phyloP scores from a whole-genome alignment of 257 asterid genomes.

The Apocynum venetum region DNA sequence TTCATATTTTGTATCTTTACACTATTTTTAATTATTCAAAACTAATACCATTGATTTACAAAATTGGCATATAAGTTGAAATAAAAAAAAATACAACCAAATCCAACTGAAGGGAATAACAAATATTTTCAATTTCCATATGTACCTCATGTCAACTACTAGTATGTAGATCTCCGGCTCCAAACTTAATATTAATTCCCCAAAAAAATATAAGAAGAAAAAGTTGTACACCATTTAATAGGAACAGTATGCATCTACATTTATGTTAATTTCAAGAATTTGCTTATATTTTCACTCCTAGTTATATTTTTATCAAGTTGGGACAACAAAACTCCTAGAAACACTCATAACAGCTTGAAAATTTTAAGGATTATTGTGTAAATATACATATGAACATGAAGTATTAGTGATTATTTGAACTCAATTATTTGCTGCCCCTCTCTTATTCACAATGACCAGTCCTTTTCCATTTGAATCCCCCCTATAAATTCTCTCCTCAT shows the following conservation, averaged over 20 bases:
- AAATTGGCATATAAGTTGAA: no score
- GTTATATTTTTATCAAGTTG: no score
- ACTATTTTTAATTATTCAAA: no score
- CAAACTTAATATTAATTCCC: neutral
- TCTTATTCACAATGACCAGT: neutral
- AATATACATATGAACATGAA: neutral
- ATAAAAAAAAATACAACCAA: no score
- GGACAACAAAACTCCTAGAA: neutral
- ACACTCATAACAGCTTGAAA: neutral
- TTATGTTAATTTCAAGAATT: neutral
- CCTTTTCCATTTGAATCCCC: neutral
- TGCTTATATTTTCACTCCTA: no score
- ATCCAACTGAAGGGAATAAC: no score
- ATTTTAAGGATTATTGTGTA: neutral
- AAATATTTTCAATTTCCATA: neutral
- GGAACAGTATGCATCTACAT: neutral
- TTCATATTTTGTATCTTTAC: no score
- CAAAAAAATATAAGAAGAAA: neutral
- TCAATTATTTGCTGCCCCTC: neutral
- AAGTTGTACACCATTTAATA: neutral
- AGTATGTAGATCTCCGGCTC: neutral
- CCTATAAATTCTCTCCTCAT: neutral
- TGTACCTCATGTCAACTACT: neutral
- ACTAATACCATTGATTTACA: no score
- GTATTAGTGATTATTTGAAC: neutral